phyloP scores from a whole-genome alignment of 495 filamentous ascomycete species.

The Niebla homalea region DNA sequence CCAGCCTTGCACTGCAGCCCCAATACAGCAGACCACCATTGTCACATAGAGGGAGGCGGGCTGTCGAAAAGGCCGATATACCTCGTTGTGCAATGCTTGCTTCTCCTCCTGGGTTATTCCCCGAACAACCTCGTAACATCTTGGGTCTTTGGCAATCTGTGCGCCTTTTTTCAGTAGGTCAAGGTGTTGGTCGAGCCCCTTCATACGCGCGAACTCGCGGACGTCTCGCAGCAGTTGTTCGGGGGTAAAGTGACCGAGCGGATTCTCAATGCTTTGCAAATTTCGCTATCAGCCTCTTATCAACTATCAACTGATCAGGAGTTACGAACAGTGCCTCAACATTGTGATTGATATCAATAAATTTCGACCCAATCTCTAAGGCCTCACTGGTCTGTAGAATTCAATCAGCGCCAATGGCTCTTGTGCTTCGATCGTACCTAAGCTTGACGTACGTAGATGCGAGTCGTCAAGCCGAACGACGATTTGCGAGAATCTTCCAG shows the following conservation, averaged over 20 bases:
- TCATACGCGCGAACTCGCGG: conserved; percentile 37
- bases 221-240: conserved; percentile 41
- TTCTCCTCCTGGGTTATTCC: conserved; percentile 44
- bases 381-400: conserved; percentile 5
- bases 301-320: not conserved
- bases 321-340: conserved; percentile 14
- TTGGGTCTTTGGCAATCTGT: conserved; percentile 48
- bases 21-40: conserved; percentile 56
- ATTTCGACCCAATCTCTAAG: conserved; percentile 6
- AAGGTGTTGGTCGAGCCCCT: conserved; percentile 32
- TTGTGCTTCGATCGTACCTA: not conserved
- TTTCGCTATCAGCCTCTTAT: not conserved
- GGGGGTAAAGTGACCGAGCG: conserved; percentile 41
- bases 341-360: conserved; percentile 17
- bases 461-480: conserved; percentile 12
- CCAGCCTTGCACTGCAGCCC: conserved; percentile 58
- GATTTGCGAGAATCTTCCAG: conserved; percentile 7
- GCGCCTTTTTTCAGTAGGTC: conserved; percentile 45
- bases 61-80: conserved; percentile 50
- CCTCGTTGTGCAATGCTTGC: conserved; percentile 41
- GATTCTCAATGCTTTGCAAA: conserved; percentile 43
- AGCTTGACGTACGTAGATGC: conserved; percentile 7
- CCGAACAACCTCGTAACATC: conserved; percentile 38
- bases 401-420: not conserved
- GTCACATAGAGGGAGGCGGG: conserved; percentile 54